phyloP scores from a whole-genome alignment of 306 rosid genomes.

The Castanea crenata region DNA sequence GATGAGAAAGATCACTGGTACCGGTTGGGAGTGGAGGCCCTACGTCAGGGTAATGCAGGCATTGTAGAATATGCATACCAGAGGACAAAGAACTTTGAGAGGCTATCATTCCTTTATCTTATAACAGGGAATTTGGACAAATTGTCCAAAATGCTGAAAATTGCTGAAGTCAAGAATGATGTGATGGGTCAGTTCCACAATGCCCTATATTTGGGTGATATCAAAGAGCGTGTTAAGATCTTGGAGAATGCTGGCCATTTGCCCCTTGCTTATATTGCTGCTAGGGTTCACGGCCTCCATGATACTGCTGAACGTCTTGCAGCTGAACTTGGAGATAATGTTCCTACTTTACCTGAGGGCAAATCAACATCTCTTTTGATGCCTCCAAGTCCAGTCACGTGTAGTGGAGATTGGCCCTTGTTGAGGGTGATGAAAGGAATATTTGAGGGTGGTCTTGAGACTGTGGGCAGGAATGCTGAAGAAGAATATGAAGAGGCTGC shows the following conservation, averaged over 20 bases:
- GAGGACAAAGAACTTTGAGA: constrained; percentile 87
- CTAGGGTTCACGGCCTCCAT: constrained; percentile 68
- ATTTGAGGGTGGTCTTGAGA: constrained; percentile 79
- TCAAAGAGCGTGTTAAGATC: constrained; percentile 75
- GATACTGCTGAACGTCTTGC: constrained; percentile 80
- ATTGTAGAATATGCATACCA: constrained; percentile 93
- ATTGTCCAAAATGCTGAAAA: constrained; percentile 91
- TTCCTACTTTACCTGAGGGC: constrained; percentile 75
- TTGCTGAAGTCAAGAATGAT: constrained; percentile 91
- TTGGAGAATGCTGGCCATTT: constrained; percentile 86
- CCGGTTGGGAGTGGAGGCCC: constrained; percentile 86
- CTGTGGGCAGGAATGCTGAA: constrained; percentile 32
- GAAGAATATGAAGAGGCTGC: constrained; percentile 73
- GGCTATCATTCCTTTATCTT: constrained; percentile 87
- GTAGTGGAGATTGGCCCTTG: constrained; percentile 94
- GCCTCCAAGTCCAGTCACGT: constrained; percentile 70
- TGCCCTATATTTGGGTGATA: constrained; percentile 80
- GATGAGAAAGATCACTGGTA: constrained; percentile 98
- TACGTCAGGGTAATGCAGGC: constrained; percentile 92
- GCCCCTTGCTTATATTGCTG: constrained; percentile 80
- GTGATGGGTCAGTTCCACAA: constrained; percentile 98
- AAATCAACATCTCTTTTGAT: constrained; percentile 66
- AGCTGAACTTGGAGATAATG: constrained; percentile 69
- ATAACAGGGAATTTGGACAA: constrained; percentile 74
- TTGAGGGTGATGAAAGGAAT: constrained; percentile 78